Conservation (phyloP, 2,329 filamentous ascomycete genomes). For the Beauveria medogensis region DNA sequence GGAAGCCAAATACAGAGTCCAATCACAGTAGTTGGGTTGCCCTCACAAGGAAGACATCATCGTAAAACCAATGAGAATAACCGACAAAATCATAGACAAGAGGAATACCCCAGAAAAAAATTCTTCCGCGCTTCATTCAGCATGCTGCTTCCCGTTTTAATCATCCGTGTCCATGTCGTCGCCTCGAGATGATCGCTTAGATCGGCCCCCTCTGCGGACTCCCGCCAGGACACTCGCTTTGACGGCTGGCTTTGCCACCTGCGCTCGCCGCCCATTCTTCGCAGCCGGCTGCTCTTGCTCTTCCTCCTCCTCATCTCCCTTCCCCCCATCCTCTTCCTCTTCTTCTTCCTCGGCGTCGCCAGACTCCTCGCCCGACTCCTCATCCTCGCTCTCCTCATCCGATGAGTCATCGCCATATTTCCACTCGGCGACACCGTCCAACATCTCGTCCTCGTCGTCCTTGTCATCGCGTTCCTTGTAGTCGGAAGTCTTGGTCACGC, state of each 20-base stretch:
- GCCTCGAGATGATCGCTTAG: slow-evolving; percentile 20
- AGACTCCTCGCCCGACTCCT: slow-evolving; percentile 12
- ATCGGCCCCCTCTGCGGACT: slow-evolving; percentile 14
- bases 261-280: slow-evolving; percentile 16
- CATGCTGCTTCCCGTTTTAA: neutral
- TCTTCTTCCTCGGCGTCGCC: slow-evolving; percentile 13
- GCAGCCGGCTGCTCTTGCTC: slow-evolving; percentile 10
- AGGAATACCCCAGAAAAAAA: neutral
- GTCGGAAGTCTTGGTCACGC: slow-evolving; percentile 36
- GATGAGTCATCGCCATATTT: slow-evolving; percentile 35
- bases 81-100: neutral
- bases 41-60: neutral
- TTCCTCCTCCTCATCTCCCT: slow-evolving; percentile 2
- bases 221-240: slow-evolving; percentile 20
- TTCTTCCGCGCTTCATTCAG: neutral
- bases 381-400: slow-evolving; percentile 14
- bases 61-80: neutral
- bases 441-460: slow-evolving; percentile 54
- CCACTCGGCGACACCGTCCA: slow-evolving; percentile 53
- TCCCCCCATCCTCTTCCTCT: neutral
- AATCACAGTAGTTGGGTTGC: neutral
- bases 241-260: slow-evolving; percentile 15
- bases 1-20: neutral
- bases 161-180: slow-evolving; percentile 30
- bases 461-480: slow-evolving; percentile 51